Base-by-base conservation (phyloP, 805 yeast species). In the Teunomyces kruisii region DNA sequence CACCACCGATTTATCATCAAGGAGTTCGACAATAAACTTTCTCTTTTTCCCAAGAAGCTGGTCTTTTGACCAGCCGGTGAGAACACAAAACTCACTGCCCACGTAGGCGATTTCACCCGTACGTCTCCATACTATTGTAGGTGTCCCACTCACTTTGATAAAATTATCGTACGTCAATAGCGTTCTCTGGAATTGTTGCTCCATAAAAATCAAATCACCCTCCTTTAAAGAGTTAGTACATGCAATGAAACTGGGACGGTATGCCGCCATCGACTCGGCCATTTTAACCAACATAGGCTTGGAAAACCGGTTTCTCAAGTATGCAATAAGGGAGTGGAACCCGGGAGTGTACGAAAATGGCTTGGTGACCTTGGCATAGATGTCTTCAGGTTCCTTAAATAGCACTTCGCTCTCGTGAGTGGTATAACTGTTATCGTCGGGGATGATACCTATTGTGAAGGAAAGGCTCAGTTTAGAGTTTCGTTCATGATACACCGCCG, bases 81-180 rank as follows among this genome's bases (percentile, higher is more conserved):
- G 70, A 13, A 88, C 80, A 54, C 94, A 84, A 61, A 92, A 92
- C 64, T 92, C 98, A 52, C 87, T 87, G n/a, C 96, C 96, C 2
- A 91, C 96, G 48, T 91, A 92, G 0, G 96, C 94, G 9, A 92
- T 86, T 62, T 92, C 96, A 7, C 97, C 96, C 1, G 97, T 90
- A 43, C 98, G 76, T 53, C 99, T 74, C 98, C 98, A 92, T 3
- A 90, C 92, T 16, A 92, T 79, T 0, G 97, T 90, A 2, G 98
- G 98, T 0, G 97, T 92, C 0, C 97, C 97, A 28, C 89, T 81
- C 15, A 86, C 81, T 16, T 82, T 76, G 32, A 94, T 86, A 61
- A 88, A 87, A 62, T 84, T 86, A 48, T 89, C 91, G 62, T 90
- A 92, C 49, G 95, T 96, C 36, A 92, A 68, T 30, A 92, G 69